Percentiles rank a stretch among this genome's conserved stretches.
Conservation (phyloP, 805 yeast genomes). For the Spathaspora sp. region DNA sequence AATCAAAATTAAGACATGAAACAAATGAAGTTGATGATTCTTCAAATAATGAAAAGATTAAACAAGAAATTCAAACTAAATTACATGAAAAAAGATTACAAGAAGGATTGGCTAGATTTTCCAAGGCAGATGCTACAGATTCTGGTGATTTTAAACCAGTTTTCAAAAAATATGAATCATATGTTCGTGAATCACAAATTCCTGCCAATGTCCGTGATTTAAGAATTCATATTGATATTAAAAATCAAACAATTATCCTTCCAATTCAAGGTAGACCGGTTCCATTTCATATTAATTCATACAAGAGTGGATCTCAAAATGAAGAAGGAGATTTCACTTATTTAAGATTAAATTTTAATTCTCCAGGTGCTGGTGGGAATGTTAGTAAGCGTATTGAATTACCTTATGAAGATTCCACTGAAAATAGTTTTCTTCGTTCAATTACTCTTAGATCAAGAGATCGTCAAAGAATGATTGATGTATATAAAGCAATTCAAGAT, state of each 20-base stretch:
- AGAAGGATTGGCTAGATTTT: constrained; percentile 79
- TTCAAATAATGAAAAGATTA: constrained; percentile 63
- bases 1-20: constrained; percentile 77
- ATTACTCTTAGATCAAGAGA: constrained; percentile 87
- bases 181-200: constrained; percentile 88
- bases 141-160: constrained; percentile 59
- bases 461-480: constrained; percentile 85
- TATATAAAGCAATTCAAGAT: constrained; percentile 84
- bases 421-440: constrained; percentile 81
- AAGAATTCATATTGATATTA: constrained; percentile 81
- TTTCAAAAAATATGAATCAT: constrained; percentile 93
- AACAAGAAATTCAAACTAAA: constrained; percentile 77
- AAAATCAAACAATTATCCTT: constrained; percentile 80
- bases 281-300: constrained; percentile 93
- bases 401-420: constrained; percentile 87
- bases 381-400: constrained; percentile 69
- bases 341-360: constrained; percentile 83
- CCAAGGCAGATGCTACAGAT: constrained; percentile 72
- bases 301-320: constrained; percentile 89
- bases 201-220: constrained; percentile 81
- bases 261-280: constrained; percentile 96
- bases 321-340: constrained; percentile 96
- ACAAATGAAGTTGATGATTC: constrained; percentile 65
- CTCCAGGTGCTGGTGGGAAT: constrained; percentile 84
- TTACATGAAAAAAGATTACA: constrained; percentile 82